Evolutionary conservation across 495 filamentous ascomycete genomes (phyloP).

Genomic region (Cercophora scortea): DNA sequence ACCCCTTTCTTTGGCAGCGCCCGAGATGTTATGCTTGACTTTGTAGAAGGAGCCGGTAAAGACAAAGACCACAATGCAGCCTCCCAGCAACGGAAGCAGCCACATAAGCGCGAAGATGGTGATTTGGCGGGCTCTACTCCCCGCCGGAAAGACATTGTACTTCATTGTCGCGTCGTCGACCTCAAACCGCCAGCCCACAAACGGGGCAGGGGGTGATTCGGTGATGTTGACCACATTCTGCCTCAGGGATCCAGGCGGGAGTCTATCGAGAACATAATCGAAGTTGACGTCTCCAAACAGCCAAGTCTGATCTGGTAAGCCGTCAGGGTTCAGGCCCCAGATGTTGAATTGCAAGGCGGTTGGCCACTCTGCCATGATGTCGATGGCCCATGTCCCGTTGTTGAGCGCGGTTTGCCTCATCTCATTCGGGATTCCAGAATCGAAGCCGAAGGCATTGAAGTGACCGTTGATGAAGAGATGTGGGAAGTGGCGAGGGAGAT

Average conservation of each 20-base stretch:
- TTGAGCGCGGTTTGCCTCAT: conserved; percentile 22
- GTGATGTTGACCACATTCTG: conserved; percentile 52
- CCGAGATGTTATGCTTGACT: conserved; percentile 40
- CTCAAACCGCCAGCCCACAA: conserved; percentile 47
- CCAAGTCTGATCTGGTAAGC: conserved; percentile 49
- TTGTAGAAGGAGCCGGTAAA: conserved; percentile 60
- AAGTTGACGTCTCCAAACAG: conserved; percentile 54
- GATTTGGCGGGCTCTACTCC: conserved; percentile 49
- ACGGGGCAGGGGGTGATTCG: conserved; percentile 43
- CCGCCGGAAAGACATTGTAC: conserved; percentile 45
- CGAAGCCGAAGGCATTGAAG: conserved; percentile 61
- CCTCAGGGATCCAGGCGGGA: conserved; percentile 49
- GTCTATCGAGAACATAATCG: conserved; percentile 51
- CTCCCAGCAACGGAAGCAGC: conserved; percentile 42
- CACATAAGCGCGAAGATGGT: conserved; percentile 47
- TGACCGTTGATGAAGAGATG: conserved; percentile 58
- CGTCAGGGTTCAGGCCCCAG: conserved; percentile 50
- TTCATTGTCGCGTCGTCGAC: conserved; percentile 47
- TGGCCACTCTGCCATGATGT: conserved; percentile 58
- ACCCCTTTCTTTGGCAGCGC: conserved; percentile 44
- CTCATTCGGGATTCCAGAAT: conserved; percentile 51
- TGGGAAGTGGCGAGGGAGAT: conserved; percentile 48
- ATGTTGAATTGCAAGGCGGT: conserved; percentile 47
- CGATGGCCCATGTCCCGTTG: conserved; percentile 50
- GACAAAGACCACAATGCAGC: conserved; percentile 42